These are phyloP conservation scores for Collybia sp. DNA, from an alignment of 768 basidiomycete species.

Conservation along the genomic window DNA sequence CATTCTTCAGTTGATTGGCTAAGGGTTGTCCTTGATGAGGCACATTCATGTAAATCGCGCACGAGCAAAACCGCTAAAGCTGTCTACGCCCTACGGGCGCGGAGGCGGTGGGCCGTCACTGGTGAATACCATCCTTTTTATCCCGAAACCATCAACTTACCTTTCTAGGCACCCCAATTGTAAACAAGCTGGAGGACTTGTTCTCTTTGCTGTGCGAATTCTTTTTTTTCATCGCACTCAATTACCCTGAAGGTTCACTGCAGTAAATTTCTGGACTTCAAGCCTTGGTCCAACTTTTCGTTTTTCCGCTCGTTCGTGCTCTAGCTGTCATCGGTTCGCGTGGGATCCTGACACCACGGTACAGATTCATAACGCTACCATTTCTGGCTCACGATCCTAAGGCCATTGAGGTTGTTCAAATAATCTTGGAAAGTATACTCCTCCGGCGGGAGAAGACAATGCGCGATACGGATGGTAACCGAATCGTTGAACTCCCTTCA, in stretches of 20 bases:
- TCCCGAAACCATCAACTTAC: not conserved
- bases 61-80: constrained; percentile 85
- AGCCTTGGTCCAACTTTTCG: constrained; percentile 76
- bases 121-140: constrained; percentile 30
- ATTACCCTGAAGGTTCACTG: not conserved
- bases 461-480: constrained; percentile 81
- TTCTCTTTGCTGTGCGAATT: constrained; percentile 75
- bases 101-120: constrained; percentile 87
- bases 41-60: constrained; percentile 91
- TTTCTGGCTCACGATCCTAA: constrained; percentile 90
- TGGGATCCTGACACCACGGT: constrained; percentile 4
- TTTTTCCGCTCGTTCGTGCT: constrained; percentile 83
- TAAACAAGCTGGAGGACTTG: constrained; percentile 89
- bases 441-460: constrained; percentile 91
- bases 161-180: constrained; percentile 79
- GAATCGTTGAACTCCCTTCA: constrained; percentile 81
- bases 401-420: constrained; percentile 92
- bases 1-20: constrained; percentile 65
- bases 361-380: constrained; percentile 85
- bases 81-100: constrained; percentile 76
- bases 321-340: not conserved
- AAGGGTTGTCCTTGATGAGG: constrained; percentile 85
- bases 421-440: constrained; percentile 84
- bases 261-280: constrained; percentile 75
- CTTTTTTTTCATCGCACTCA: not conserved